phyloP scores from a whole-genome alignment of 2,329 filamentous ascomycete species.

The Alternaria sp. region DNA sequence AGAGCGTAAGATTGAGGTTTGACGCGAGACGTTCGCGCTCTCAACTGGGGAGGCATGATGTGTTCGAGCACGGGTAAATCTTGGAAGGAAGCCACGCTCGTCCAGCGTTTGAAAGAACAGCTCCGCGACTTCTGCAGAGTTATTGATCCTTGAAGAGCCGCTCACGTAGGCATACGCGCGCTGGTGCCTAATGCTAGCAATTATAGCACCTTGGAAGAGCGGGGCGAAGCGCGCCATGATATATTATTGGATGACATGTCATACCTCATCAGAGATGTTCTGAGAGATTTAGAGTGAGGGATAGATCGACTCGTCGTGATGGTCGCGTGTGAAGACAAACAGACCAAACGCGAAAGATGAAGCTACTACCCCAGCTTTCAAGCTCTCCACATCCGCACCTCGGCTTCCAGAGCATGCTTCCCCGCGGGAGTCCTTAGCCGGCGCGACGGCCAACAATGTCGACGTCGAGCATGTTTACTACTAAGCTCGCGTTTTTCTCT shows the following conservation, averaged over 20 bases:
- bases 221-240: neutral
- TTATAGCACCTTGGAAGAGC: neutral
- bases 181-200: neutral
- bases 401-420: conserved; percentile 32
- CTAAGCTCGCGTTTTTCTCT: neutral
- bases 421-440: conserved; percentile 44
- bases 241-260: neutral
- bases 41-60: conserved; percentile 5
- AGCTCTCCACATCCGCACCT: conserved; percentile 27
- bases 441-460: conserved; percentile 30
- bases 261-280: neutral
- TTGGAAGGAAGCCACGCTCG: neutral
- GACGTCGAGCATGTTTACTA: conserved; percentile 33
- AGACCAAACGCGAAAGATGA: neutral
- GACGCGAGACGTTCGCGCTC: conserved; percentile 2
- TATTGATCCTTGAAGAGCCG: neutral
- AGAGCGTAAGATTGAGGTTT: neutral
- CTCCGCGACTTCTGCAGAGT: neutral
- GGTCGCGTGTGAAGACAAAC: neutral
- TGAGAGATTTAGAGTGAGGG: neutral
- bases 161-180: neutral
- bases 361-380: neutral
- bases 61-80: neutral
- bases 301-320: neutral
- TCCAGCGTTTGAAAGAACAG: neutral